Evolutionary conservation across 2,329 filamentous ascomycete species (phyloP).

Genomic region (Orbilia brochopaga): DNA sequence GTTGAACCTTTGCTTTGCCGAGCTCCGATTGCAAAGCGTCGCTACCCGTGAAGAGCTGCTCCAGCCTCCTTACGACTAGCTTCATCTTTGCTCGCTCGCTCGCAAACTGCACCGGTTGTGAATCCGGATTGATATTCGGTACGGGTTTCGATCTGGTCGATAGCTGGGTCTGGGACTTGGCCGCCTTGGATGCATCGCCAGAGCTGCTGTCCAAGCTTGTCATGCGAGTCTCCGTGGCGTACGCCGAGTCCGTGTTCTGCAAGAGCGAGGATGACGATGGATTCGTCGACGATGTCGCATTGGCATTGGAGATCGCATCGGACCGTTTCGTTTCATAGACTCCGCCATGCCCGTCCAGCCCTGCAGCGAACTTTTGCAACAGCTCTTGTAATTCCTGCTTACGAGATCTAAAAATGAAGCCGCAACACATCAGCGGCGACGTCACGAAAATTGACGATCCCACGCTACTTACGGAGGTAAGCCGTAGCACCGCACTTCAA

Average conservation of each 20-base stretch:
- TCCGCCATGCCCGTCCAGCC: conserved; percentile 62
- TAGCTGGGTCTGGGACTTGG: background rate
- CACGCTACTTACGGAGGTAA: conserved; percentile 64
- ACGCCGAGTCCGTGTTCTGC: conserved; percentile 62
- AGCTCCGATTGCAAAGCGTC: conserved; percentile 58
- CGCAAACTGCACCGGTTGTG: conserved; percentile 55
- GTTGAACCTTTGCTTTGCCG: conserved; percentile 56
- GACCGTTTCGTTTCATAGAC: conserved; percentile 39
- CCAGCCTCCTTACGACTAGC: conserved; percentile 74
- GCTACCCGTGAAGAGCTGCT: conserved; percentile 81
- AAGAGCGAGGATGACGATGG: conserved; percentile 35
- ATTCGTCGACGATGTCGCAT: conserved; percentile 59
- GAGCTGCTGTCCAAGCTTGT: conserved; percentile 37
- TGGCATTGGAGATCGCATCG: conserved; percentile 59
- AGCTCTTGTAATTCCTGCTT: conserved; percentile 77
- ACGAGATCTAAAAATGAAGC: conserved; percentile 64
- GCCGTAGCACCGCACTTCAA: conserved; percentile 80
- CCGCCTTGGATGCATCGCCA: conserved; percentile 6
- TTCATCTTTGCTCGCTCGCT: conserved; percentile 75
- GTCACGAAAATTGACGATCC: too few relatives aligned
- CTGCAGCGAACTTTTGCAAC: conserved; percentile 72
- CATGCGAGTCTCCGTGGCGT: conserved; percentile 66
- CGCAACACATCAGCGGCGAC: conserved; percentile 17
- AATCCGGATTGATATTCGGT: conserved; percentile 2
- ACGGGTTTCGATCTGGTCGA: conserved; percentile 4